Evolutionary conservation across 169 alveolate genomes (phyloP), one percentile per base, ranked within the genome.

Genomic region (Eimeria mitis): DNA sequence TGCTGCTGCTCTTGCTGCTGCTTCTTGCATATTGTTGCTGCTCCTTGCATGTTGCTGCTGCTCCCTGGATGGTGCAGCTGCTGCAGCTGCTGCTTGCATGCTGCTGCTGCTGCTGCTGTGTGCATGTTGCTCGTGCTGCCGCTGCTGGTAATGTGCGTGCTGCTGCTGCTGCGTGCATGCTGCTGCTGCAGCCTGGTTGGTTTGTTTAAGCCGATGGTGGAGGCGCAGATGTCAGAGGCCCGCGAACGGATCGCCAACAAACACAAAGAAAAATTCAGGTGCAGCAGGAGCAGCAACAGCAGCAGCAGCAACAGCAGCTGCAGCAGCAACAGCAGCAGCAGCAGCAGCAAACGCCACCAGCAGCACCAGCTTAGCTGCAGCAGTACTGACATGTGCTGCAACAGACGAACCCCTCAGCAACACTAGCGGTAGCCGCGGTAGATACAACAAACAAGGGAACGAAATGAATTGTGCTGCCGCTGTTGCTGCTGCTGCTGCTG

Each of bases 141-240:
- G 75, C 31, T 11, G 65, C 9, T n/a, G 8, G 59, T 40, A n/a
- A 65, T 79, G 89, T 28, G 28, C 44, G 19, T 81, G 70, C 42
- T 49, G 47, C 73, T 81, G 70, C 68, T 81, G 91, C 78, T 56
- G n/a, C 63, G 11, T 65, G 52, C 78, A 61, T 47, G 63, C 44
- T 49, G 73, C 40, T 84, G 91, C 78, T 56, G 49, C 91, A 84
- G 91, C 44, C 75, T 84, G 21, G 37, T 19, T 59, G 54, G 34
- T 1, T 21, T 44, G 0, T 70, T 84, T n/a, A 84, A 84, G 61
- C 91, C 91, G 11, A n/a, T 84, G 6, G 91, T 84, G 40, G 91
- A 84, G 56, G 75, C 91, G 52, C 78, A 84, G 78, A 78, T 84
- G 56, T 44, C 91, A n/a, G 91, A 84, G 59, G 91, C 91, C 23